These are phyloP conservation scores for Sporothrix curviconia DNA, from an alignment of 2,329 filamentous ascomycete genomes.

Conservation along the genomic window DNA sequence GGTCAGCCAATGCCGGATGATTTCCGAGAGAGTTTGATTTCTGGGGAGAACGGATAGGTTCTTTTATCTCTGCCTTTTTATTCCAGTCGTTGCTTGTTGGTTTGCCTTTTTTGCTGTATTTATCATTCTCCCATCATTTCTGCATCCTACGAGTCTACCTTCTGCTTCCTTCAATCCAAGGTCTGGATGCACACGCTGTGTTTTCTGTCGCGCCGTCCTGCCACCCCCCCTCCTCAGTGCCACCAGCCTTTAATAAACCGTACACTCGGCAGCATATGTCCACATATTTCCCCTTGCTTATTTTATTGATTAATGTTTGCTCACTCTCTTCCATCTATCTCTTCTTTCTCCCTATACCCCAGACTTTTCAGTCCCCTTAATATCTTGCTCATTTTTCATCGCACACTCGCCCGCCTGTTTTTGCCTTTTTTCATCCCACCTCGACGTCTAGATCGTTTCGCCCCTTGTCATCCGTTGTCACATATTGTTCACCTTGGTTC, in stretches of 20 bases:
- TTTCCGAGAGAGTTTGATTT: slow-evolving; percentile 10
- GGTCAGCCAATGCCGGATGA: slow-evolving; percentile 7
- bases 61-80: neutral
- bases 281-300: neutral
- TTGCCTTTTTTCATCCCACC: neutral
- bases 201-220: neutral
- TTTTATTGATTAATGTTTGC: neutral
- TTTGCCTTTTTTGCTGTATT: neutral
- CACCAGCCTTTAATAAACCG: slow-evolving; percentile 6
- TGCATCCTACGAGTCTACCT: neutral
- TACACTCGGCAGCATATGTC: slow-evolving; percentile 9
- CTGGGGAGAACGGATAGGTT: neutral
- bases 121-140: neutral
- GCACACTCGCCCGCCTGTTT: neutral
- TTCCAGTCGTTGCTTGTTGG: neutral
- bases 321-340: neutral
- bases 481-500: neutral
- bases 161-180: neutral
- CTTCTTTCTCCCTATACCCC: neutral
- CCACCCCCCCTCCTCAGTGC: neutral
- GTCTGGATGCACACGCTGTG: neutral
- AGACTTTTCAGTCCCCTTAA: neutral
- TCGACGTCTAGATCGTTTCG: neutral
- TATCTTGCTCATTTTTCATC: neutral
- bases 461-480: neutral